phyloP scores from a whole-genome alignment of 2,329 filamentous ascomycete genomes.

The Sporothrix humicola region DNA sequence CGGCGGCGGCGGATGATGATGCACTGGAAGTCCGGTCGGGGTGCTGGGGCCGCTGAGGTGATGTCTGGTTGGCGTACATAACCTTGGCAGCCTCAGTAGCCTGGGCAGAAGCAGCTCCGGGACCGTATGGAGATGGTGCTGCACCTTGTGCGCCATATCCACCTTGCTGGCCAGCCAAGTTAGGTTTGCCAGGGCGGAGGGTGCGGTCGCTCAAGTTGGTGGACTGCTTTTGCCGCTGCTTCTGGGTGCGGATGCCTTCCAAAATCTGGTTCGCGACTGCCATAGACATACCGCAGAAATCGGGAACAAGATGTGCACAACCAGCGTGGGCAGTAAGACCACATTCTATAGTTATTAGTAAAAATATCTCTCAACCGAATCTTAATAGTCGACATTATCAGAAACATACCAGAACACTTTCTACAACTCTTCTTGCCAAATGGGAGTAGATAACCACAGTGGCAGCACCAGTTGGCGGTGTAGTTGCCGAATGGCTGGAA shows the following conservation, averaged over 20 bases:
- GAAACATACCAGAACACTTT: conserved; percentile 80
- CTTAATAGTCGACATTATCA: not conserved
- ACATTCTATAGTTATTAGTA: conserved; percentile 69
- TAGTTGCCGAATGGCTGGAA: conserved; percentile 98
- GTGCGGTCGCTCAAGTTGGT: conserved; percentile 69
- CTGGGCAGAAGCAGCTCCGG: conserved; percentile 53
- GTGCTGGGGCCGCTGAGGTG: conserved; percentile 57
- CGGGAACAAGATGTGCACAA: conserved; percentile 93
- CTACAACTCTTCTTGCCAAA: conserved; percentile 94
- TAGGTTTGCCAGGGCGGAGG: conserved; percentile 61
- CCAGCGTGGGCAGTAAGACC: conserved; percentile 86
- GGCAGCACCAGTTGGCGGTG: conserved; percentile 98
- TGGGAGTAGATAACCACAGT: conserved; percentile 94
- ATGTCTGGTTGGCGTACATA: conserved; percentile 63
- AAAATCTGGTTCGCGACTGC: conserved; percentile 93
- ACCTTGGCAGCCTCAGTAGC: conserved; percentile 68
- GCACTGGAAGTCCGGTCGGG: conserved; percentile 59
- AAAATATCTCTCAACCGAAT: not conserved
- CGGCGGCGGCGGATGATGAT: conserved; percentile 58
- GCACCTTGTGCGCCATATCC: conserved; percentile 29
- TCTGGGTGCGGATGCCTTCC: conserved; percentile 80
- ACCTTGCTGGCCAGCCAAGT: conserved; percentile 34
- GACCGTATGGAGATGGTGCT: conserved; percentile 41
- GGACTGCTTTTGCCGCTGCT: conserved; percentile 62
- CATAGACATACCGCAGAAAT: conserved; percentile 99